Base-by-base conservation (phyloP, 2,329 filamentous ascomycete genomes). In the Claviceps citrina region DNA sequence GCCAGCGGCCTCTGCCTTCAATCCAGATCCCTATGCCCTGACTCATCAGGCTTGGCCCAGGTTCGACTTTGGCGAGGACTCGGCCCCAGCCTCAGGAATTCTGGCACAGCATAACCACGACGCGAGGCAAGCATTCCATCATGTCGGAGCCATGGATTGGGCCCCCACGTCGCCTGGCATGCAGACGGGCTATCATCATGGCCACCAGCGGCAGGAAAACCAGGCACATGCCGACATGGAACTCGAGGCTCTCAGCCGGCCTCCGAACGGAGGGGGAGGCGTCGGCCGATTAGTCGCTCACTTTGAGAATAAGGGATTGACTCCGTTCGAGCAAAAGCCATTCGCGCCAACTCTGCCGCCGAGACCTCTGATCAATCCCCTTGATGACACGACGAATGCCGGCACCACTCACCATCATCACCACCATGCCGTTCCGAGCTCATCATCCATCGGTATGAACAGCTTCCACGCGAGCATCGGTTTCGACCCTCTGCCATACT, bases 271-370 rank as follows among this genome's bases (percentile, higher is more conserved):
- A n/a, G 41, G 30, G 1, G 45, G 48, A 15, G 42, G 46, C 18
- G 60, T 63, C 37, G 55, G 59, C 34, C 58, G 59, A 34, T 45
- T 64, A 35, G 57, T 63, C 42, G 58, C 61, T 36, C 61, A 62
- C 37, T 64, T 64, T 47, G 61, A 64, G 39, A 61, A 56, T 42
- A 61, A 60, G 41, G 54, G 49, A 35, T 46, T 45, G 35, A 31
- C 22, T 32, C 40, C 47, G 35, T 64, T 64, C 44, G 61, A 64
- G 36, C 59, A 55, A 40, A 61, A 59, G 40, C 16, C 36, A 50
- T 47, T 39, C 58, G 54, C 47, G 53, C 59, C 54, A 30, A 54
- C 58, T 30, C 52, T 62, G 2, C 60, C 59, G 35, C 54, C 59
- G 6, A 52, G 61, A 40, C 56, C 57, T 7, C 49, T 47, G n/a